phyloP scores from a whole-genome alignment of 2,329 filamentous ascomycete species.

The Gnomoniopsis smithogilvyi region DNA sequence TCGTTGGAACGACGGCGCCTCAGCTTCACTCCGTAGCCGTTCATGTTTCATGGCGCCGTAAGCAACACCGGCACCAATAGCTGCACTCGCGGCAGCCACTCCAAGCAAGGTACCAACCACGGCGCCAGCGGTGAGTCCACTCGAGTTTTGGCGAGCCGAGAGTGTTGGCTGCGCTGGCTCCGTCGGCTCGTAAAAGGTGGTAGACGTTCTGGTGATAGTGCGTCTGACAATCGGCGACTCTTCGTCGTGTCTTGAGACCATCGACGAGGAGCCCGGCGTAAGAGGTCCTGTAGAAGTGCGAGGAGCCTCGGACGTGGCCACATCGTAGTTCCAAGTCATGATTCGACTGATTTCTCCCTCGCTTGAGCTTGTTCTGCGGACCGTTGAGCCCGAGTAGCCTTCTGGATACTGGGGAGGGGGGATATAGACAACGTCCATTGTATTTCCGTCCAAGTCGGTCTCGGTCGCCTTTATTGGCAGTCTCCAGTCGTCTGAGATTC shows the following conservation, averaged over 20 bases:
- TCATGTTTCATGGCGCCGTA: conserved; percentile 68
- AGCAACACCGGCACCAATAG: conserved; percentile 57
- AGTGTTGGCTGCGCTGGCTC: conserved; percentile 12
- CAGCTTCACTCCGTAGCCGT: conserved; percentile 38
- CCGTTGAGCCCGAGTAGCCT: conserved; percentile 31
- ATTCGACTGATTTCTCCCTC: conserved; percentile 40
- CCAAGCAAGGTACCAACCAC: conserved; percentile 70
- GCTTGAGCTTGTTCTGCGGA: conserved; percentile 34
- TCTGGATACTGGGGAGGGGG: conserved; percentile 31
- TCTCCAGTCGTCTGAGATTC: neutral
- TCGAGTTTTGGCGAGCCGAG: conserved; percentile 33
- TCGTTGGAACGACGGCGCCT: conserved; percentile 37
- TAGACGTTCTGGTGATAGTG: conserved; percentile 32
- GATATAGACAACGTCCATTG: conserved; percentile 71
- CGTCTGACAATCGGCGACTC: conserved; percentile 29
- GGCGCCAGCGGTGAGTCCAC: conserved; percentile 54
- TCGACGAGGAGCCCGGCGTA: conserved; percentile 18
- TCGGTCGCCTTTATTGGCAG: neutral
- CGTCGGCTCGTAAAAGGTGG: conserved; percentile 21
- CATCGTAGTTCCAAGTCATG: conserved; percentile 48
- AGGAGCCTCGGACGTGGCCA: conserved; percentile 28
- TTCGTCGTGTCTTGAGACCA: conserved; percentile 17
- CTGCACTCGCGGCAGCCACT: conserved; percentile 69
- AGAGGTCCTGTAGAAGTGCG: conserved; percentile 19
- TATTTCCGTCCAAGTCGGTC: conserved; percentile 79